A percentile compares a stretch with the other conserved stretches of the same genome.
Evolutionary conservation across 352 stramenopile species (phyloP).

Genomic region (Phytophthora cajani): DNA sequence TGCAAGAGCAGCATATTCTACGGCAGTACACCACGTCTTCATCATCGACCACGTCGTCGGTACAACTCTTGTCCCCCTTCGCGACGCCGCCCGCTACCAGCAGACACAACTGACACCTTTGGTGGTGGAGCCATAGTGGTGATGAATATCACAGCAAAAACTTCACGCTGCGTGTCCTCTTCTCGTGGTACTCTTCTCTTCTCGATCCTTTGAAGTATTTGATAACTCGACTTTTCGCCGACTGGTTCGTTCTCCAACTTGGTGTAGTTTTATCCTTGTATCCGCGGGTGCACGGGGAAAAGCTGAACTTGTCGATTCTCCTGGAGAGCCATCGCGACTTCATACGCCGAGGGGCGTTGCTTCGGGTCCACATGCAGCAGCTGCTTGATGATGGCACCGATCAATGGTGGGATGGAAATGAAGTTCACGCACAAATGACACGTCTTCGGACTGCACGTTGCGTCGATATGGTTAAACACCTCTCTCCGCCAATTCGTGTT

Average conservation of each 20-base stretch:
- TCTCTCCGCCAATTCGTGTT: conserved; percentile 75
- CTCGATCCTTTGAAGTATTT: neutral
- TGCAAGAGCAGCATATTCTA: conserved; percentile 64
- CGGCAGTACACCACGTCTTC: conserved; percentile 36
- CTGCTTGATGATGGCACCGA: conserved; percentile 80
- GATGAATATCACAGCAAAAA: neutral
- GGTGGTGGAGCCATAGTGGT: neutral
- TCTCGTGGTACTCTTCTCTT: neutral
- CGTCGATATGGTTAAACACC: conserved; percentile 82
- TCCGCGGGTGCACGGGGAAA: conserved; percentile 46
- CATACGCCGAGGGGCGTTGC: conserved; percentile 70
- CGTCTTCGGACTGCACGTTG: conserved; percentile 51
- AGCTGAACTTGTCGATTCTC: conserved; percentile 68
- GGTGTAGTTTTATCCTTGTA: conserved; percentile 17
- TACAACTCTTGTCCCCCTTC: conserved; percentile 25
- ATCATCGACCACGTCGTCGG: conserved; percentile 26
- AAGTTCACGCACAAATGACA: conserved; percentile 85
- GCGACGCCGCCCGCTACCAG: conserved; percentile 10
- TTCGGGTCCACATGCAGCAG: conserved; percentile 77
- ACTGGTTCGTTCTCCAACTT: neutral
- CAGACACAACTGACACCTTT: conserved; percentile 16
- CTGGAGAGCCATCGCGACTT: conserved; percentile 73
- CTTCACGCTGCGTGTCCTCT: neutral
- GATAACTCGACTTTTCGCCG: neutral
- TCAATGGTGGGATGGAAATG: conserved; percentile 77